Evolutionary conservation across 2,329 filamentous ascomycete species (phyloP).

Genomic region (Verticillium albo-atrum): DNA sequence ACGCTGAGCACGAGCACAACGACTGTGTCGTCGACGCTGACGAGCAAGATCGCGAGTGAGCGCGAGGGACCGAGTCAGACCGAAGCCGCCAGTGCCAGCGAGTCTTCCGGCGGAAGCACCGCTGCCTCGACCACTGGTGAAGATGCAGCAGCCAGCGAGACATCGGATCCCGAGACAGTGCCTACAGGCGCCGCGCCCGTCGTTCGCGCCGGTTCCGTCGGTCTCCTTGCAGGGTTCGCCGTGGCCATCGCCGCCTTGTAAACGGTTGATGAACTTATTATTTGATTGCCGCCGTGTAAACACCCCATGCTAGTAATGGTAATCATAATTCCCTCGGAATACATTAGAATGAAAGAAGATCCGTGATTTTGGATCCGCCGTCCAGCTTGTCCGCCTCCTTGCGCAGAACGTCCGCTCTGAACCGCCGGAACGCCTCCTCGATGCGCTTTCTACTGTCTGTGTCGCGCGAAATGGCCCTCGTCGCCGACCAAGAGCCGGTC

Average conservation of each 20-base stretch:
- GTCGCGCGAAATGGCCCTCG: conserved; percentile 47
- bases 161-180: no score
- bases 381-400: conserved; percentile 55
- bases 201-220: neutral
- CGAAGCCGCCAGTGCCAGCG: no score
- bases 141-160: no score
- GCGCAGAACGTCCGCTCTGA: conserved; percentile 59
- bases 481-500: conserved; percentile 50
- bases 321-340: neutral
- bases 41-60: no score
- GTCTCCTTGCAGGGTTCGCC: neutral
- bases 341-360: conserved; percentile 1
- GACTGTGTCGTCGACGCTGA: no score
- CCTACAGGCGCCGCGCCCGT: neutral
- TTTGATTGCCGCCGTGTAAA: neutral
- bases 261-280: neutral
- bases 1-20: no score
- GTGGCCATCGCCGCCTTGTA: no score
- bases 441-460: conserved; percentile 51
- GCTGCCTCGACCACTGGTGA: no score
- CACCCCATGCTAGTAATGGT: no score
- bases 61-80: no score
- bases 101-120: no score
- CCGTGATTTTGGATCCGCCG: conserved; percentile 7
- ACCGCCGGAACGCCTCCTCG: conserved; percentile 58